Evolutionary conservation across 495 filamentous ascomycete species (phyloP), one percentile per base, ranked within the genome.

Genomic region (Viridothelium virens): DNA sequence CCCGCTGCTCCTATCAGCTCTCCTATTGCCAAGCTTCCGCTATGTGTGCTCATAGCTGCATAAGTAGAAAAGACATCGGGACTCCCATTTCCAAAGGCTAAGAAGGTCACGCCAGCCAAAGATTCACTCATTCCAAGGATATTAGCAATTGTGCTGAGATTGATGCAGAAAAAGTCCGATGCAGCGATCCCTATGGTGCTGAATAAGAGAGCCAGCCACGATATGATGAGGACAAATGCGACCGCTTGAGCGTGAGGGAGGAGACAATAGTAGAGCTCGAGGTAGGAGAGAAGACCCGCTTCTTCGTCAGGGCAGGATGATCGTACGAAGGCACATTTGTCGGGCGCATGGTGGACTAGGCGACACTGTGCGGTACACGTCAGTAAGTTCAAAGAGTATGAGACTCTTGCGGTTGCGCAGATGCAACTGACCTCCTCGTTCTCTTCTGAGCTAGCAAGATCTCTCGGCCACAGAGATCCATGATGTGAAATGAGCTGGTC

Each of bases 41-140:
- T 96, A 70, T 97, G 90, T 36, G 92, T 94, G 74, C 87, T 87
- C 92, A 99, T 97, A 66, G 95, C 95, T 38, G 93, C 95, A 73
- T 97, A 97, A 2, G 95, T 99, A 47, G 91, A 96, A 76, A 99
- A 99, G 18, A 99, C 92, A 76, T 99, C 95, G 0, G 95, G 95
- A 69, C 92, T 97, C n/a, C 95, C 95, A 78, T 99, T 99, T 63
- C 95, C 95, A 76, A 99, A 94, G 3, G 95, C 95, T 62, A 97
- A 80, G 71, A 99, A 96, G 1, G 95, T 99, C 18, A 98, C 95
- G 34, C 95, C 95, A 0, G 95, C 91, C 79, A 97, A 84, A 73
- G 90, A 96, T 78, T 99, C 93, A 73, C 91, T 96, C 82, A 99
- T 84, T 14, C 93, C 92, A 6, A 97, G 80, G 50, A 95, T 85